phyloP scores from a whole-genome alignment of 2,329 filamentous ascomycete genomes.

The Aspergillus brunneoviolaceus region DNA sequence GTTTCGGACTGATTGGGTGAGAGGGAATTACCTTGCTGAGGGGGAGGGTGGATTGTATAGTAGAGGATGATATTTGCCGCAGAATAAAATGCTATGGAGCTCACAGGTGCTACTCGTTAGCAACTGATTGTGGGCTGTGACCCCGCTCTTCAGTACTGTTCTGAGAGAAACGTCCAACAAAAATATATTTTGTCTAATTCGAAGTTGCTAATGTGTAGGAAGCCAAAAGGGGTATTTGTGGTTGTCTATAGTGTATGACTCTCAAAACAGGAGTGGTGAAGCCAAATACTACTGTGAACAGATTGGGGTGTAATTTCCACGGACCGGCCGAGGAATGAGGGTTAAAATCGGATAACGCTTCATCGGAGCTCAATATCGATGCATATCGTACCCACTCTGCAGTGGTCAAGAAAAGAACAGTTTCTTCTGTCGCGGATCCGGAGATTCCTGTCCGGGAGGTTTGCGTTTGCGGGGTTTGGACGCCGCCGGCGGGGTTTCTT shows the following conservation, averaged over 20 bases:
- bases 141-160: too few relatives aligned
- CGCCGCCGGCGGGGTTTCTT: constrained; percentile 14
- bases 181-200: background rate
- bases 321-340: background rate
- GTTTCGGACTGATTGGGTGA: constrained; percentile 19
- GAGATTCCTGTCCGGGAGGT: constrained; percentile 28
- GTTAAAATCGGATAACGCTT: background rate
- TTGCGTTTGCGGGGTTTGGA: constrained; percentile 32
- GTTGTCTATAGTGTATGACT: background rate
- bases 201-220: background rate
- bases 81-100: too few relatives aligned
- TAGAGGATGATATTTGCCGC: too few relatives aligned
- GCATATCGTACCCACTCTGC: background rate
- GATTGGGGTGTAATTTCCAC: background rate
- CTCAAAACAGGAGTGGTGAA: background rate
- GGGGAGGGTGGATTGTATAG: too few relatives aligned
- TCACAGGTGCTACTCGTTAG: too few relatives aligned
- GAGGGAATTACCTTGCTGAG: too few relatives aligned
- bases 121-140: too few relatives aligned
- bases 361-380: background rate
- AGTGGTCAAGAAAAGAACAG: constrained; percentile 34
- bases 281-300: background rate
- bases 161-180: too few relatives aligned
- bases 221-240: background rate
- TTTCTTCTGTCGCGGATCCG: constrained; percentile 35